Base-by-base conservation (phyloP, 2,329 filamentous ascomycete genomes). In the Cordyceps militaris region DNA sequence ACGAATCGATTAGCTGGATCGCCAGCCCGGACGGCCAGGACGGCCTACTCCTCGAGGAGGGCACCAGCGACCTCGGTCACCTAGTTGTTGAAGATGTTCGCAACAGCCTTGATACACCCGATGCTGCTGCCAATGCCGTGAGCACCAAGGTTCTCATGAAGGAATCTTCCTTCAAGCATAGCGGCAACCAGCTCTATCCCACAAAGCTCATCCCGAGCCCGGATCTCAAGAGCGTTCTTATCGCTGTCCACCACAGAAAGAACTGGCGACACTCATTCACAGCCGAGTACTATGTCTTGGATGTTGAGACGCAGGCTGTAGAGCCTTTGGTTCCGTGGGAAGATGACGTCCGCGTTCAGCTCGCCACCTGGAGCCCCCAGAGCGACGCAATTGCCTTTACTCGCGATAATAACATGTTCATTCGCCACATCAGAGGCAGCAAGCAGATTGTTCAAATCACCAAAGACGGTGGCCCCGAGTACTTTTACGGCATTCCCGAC, bases 401-500 rank as follows among this genome's bases (percentile, higher is more conserved):
- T 1, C 80, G 87, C 63, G 81, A 91, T 61, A 97, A 99, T 74
- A 96, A 99, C 70, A 76, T 99, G 66, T 97, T 85, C 68, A 74
- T 97, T 46, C 86, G 94, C 53, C 84, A 84, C 3, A 63, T 83
- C 13, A 65, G 61, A 7, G 73, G 67, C 34, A 81, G 80, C 4
- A 75, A 82, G 21, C 73, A 79, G 16, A 80, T 90, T 4, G 78
- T 81, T 5, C 84, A 87, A 61, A 87, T 99, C 64, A 97, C 94
- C 1, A 84, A 78, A 56, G 93, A 99, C 68, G 94, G 95, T 13
- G 90, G 93, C 0, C 78, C 85, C 0, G 85, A 97, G 64, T 84
- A 94, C 60, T 99, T 99, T 72, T 97, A 99, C 66, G 94, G 94
- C 19, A 84, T 97, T 21, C 94, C 94, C 0, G 95, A 99, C 70